Percentiles rank a stretch among this genome's conserved stretches.
Conservation (phyloP, 257 asterid species). For the Voacanga thouarsii region DNA sequence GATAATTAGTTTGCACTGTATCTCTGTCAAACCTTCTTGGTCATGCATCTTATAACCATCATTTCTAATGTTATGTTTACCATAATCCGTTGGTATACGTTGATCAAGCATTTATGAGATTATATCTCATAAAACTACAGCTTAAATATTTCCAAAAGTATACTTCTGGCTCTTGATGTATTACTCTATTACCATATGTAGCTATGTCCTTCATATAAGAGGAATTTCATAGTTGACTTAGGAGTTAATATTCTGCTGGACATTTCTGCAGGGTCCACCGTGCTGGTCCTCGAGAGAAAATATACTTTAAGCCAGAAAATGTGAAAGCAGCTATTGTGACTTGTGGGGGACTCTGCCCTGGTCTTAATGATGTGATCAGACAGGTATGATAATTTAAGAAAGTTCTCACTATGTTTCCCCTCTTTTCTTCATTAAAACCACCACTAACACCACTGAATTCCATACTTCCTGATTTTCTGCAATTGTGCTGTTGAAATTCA, state of each 20-base stretch:
- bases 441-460: no score
- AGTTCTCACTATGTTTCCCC: neutral
- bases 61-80: neutral
- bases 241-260: neutral
- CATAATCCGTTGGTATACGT: neutral
- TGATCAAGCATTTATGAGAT: neutral
- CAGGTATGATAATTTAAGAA: constrained; percentile 44
- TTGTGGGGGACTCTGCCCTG: constrained; percentile 98
- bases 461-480: neutral
- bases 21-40: neutral
- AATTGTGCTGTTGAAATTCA: neutral
- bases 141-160: neutral
- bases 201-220: neutral
- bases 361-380: constrained; percentile 87
- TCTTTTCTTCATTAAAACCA: neutral
- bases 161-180: neutral
- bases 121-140: neutral
- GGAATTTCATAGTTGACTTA: neutral
- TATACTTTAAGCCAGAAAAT: constrained; percentile 79
- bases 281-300: constrained; percentile 89
- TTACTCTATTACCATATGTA: neutral
- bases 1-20: neutral
- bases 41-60: neutral
- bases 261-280: constrained; percentile 72
- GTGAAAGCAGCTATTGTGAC: constrained; percentile 93